phyloP scores from a whole-genome alignment of 116 monocot genomes.

The Iris pallida region DNA sequence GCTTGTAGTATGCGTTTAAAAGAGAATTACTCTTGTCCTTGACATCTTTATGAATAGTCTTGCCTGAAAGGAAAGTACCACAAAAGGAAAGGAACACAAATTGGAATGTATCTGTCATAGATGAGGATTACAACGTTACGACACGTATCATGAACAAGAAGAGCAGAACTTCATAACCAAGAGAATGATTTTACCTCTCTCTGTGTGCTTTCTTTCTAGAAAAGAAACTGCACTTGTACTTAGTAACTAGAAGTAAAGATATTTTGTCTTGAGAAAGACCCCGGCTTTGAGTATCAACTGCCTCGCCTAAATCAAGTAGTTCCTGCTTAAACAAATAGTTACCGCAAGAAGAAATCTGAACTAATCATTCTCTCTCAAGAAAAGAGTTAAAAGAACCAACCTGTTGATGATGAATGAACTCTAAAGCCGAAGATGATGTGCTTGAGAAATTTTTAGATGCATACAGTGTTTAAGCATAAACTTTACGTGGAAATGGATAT shows the following conservation, averaged over 20 bases:
- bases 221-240: conserved; percentile 89
- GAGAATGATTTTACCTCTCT: conserved; percentile 50
- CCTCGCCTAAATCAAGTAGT: conserved; percentile 89
- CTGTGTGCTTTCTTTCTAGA: conserved; percentile 55
- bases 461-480: no score
- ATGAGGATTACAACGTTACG: no score
- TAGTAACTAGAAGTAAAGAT: conserved; percentile 70
- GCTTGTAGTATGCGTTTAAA: conserved; percentile 71
- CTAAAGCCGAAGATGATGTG: no score
- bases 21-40: conserved; percentile 81
- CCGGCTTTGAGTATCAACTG: conserved; percentile 84
- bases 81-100: conserved; percentile 11
- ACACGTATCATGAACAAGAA: no score
- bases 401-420: no score
- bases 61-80: conserved; percentile 84
- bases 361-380: no score
- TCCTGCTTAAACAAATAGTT: conserved; percentile 47
- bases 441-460: no score
- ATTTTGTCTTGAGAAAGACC: conserved; percentile 84
- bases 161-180: no score
- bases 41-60: conserved; percentile 91
- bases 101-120: no score
- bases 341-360: neutral
- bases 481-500: no score
- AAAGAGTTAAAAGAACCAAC: no score